Evolutionary conservation across 2,329 filamentous ascomycete genomes (phyloP), one percentile per base, ranked within the genome.

Genomic region (Hypoxylon sp.): DNA sequence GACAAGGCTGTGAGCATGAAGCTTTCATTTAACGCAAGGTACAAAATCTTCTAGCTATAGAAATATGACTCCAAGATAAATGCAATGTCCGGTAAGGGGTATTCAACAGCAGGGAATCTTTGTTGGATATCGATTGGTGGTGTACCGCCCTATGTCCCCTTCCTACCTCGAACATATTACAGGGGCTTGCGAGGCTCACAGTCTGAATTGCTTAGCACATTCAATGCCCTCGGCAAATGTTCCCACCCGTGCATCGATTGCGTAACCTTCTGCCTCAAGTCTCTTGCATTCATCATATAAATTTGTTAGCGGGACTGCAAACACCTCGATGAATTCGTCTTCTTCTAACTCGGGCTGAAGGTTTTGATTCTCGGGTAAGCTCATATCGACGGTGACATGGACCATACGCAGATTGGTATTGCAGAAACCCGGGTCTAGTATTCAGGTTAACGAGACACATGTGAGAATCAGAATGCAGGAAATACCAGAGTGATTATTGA

Each of bases 291-390:
- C 89, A 0, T 84, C 84, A 82, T 90, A 93, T 41, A 95, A 78
- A 13, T 85, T 82, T 19, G 79, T 81, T 46, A 95, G 76, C 5
- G 89, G 90, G 6, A 93, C 84, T 7, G 86, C 87, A 74, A 95
- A 94, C 34, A 90, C 90, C 77, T 94, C 91, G 75, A 95, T 94
- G 76, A 94, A 94, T 80, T 95, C 92, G 69, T 89, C 90, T 25
- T 94, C 92, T 76, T 95, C 92, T 5, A 94, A 83, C 75, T 91
- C 82, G 0, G 92, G 89, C 77, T 89, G 84, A 1, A 88, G 88
- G 58, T 91, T 83, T 76, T 90, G 86, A 76, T 95, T 95, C 73
- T 89, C 89, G 0, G 90, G 86, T 1, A 89, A 81, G 3, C 81
- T 84, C 84, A 92, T 87, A 78, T 95, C 91, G 69, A 95, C 87